Conservation (phyloP, 225 moss, liverwort and hornwort genomes). For the Sphagnum tenellum region DNA sequence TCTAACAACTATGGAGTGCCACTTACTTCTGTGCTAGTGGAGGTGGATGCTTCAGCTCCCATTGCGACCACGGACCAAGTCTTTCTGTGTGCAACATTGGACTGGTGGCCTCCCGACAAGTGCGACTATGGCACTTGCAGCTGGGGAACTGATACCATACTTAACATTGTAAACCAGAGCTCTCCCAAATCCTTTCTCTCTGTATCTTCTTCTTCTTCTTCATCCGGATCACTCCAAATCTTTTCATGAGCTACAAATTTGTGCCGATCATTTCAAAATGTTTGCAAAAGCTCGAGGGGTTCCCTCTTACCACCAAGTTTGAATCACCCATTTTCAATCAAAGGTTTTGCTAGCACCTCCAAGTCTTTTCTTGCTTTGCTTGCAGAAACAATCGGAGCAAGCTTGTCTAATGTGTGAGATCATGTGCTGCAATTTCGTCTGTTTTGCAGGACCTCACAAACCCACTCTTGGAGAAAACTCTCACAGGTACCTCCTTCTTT, state of each 20-base stretch:
- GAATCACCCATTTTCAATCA: neutral
- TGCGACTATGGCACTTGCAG: constrained; percentile 74
- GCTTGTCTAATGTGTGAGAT: neutral
- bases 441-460: constrained; percentile 70
- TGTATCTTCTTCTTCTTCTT: constrained; percentile 1
- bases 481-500: constrained; percentile 37
- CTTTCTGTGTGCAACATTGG: constrained; percentile 78
- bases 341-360: constrained; percentile 2
- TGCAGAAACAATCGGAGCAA: neutral
- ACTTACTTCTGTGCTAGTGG: constrained; percentile 7
- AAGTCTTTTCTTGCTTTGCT: constrained; percentile 1
- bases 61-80: constrained; percentile 41
- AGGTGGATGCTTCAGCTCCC: constrained; percentile 26
- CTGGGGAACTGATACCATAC: constrained; percentile 54
- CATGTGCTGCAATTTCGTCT: neutral
- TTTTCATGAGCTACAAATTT: constrained; percentile 4
- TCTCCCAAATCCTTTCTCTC: neutral
- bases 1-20: too few species aligned
- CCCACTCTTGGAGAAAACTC: constrained; percentile 50
- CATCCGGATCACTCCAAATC: constrained; percentile 6
- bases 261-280: neutral
- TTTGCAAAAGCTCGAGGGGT: too few species aligned
- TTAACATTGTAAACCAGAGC: constrained; percentile 56
- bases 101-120: constrained; percentile 88
- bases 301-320: too few species aligned